Conservation (phyloP, 805 yeast genomes). For the Starmera caribaea region DNA sequence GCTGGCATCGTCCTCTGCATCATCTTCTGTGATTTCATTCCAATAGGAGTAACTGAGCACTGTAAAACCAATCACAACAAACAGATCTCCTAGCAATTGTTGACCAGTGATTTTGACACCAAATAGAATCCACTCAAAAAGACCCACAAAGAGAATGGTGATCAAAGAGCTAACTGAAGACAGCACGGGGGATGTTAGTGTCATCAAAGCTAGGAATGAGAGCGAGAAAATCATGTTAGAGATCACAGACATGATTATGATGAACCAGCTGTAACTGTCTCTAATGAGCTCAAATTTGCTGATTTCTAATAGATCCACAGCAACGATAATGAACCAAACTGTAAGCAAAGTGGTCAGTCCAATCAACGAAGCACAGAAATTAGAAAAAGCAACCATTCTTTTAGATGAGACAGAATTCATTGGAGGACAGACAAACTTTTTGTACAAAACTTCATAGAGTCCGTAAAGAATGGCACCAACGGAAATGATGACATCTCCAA, state of each 20-base stretch:
- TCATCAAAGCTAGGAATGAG: constrained; percentile 66
- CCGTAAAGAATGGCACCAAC: constrained; percentile 74
- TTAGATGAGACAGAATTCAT: constrained; percentile 46
- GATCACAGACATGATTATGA: constrained; percentile 41
- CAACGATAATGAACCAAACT: constrained; percentile 37
- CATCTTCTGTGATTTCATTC: constrained; percentile 45
- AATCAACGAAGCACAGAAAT: constrained; percentile 58
- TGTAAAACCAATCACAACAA: constrained; percentile 62
- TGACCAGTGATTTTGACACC: constrained; percentile 43
- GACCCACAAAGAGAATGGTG: constrained; percentile 72
- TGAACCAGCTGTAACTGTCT: constrained; percentile 28
- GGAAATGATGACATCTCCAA: constrained; percentile 64
- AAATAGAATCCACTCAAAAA: constrained; percentile 63
- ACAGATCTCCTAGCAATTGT: constrained; percentile 59
- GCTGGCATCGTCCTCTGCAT: constrained; percentile 22
- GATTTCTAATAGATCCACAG: constrained; percentile 43
- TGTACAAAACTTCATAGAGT: constrained; percentile 75
- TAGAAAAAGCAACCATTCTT: constrained; percentile 74
- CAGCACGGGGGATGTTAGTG: constrained; percentile 77
- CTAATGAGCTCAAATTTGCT: constrained; percentile 50
- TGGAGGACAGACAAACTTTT: constrained; percentile 68
- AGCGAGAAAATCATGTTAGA: constrained; percentile 64
- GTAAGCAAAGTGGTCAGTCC: constrained; percentile 48
- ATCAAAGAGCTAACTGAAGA: constrained; percentile 61
- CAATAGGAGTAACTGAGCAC: constrained; percentile 57